Evolutionary conservation across 352 stramenopile genomes (phyloP), one percentile per base, ranked within the genome.

Genomic region (Aphanomyces astaci): DNA sequence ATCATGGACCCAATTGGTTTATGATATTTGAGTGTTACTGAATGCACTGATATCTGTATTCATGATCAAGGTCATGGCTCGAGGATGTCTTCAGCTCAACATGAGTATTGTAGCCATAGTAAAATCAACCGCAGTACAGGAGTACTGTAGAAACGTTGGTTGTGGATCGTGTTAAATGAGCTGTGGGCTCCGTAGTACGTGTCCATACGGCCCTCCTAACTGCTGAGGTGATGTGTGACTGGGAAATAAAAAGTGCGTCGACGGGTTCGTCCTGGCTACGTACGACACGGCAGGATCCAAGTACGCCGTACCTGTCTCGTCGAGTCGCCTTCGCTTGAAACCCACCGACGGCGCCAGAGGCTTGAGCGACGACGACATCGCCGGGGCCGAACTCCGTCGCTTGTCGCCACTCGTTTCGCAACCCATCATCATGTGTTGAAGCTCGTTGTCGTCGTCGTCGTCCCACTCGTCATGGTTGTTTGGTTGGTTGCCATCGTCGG

Each of bases 281-380:
- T 46, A 46, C 9, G 9, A 17, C 45, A 53, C 13, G 45, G 22
- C 13, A 9, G 45, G 45, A 19, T 53, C 45, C 45, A 53, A 53
- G 24, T 53, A 53, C 22, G 45, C 13, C 45, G 24, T 53, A 9
- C 4, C 22, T 4, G 45, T 53, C 45, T 10, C 9, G 45, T 31
- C 48, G 48, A 59, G 30, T 28, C 51, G 51, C 51, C 51, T 59
- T 36, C 51, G 51, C n/a, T 59, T 59, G 27, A 40, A 25, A 15
- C n/a, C 25, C 10, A n/a, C 10, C 51, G 51, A 59, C 51, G 51
- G 51, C 51, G 51, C 51, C 10, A 59, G 25, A 19, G n/a, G 51
- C 30, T 59, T 59, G 7, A 59, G n/a, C 51, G 22, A 15, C 30
- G 51, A 32, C 25, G 36, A 43, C 45, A 19, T 9, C 9, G 45